Conservation (phyloP, 257 asterid genomes). For the Solanum paucissectum region DNA sequence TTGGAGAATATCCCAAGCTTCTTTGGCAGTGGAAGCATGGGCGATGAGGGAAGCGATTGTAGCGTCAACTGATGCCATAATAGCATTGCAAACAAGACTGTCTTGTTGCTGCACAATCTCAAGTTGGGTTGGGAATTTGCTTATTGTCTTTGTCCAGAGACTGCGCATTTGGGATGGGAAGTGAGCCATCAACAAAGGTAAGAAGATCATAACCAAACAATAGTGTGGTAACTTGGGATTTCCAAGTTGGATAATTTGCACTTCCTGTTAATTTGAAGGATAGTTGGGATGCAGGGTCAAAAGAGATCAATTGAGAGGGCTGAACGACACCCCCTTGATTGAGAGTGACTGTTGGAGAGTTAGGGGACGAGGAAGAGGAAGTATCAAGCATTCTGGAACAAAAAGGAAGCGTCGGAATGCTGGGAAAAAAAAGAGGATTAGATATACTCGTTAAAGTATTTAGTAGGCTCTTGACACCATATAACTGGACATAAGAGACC, state of each 20-base stretch:
- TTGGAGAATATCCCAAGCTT: not conserved
- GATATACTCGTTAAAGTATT: not conserved
- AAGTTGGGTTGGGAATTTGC: not conserved
- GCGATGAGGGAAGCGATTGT: not conserved
- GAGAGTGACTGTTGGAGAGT: not conserved
- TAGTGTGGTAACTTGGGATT: not conserved
- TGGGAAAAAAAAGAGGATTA: not conserved
- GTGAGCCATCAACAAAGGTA: not conserved
- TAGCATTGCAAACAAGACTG: not conserved
- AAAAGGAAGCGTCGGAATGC: not conserved
- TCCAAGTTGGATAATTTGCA: not conserved
- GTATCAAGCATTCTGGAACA: not conserved
- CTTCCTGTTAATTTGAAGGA: not conserved
- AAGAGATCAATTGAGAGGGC: not conserved
- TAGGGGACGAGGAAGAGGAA: not conserved
- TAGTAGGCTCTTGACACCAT: not conserved
- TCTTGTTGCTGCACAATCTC: not conserved
- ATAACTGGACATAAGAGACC: not conserved
- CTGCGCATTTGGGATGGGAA: not conserved
- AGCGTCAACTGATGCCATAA: not conserved
- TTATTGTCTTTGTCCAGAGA: not conserved
- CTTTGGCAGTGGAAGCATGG: not conserved
- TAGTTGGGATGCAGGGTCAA: not conserved
- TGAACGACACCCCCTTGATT: not conserved
- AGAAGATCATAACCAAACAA: not conserved